A percentile compares a stretch with the other conserved stretches of the same genome.
Evolutionary conservation across 2,329 filamentous ascomycete genomes (phyloP).

Genomic region (Aureobasidium vineae): DNA sequence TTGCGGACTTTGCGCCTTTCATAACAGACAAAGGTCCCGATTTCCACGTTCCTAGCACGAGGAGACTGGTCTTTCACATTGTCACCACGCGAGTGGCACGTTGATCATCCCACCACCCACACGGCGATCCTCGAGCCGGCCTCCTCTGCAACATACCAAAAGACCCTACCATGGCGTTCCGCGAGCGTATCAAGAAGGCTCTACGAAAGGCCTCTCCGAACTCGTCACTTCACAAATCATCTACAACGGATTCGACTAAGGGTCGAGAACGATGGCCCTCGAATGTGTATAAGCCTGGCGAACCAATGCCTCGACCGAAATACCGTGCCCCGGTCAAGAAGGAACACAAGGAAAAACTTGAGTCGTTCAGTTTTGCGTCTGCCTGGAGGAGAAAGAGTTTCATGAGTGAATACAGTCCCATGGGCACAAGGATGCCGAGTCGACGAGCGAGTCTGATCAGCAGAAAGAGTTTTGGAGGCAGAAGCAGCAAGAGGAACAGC

Average conservation of each 20-base stretch:
- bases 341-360: conserved; percentile 52
- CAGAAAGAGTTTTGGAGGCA: conserved; percentile 33
- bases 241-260: conserved; percentile 31
- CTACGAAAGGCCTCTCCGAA: conserved; percentile 38
- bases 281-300: conserved; percentile 52
- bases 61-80: background rate
- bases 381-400: conserved; percentile 50
- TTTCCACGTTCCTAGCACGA: conserved; percentile 2
- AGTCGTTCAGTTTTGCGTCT: conserved; percentile 48
- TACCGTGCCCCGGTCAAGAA: conserved; percentile 51
- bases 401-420: conserved; percentile 49
- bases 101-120: background rate
- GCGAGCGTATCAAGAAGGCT: conserved; percentile 47
- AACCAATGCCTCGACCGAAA: conserved; percentile 53
- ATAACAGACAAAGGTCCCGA: background rate
- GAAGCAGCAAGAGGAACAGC: conserved; percentile 30
- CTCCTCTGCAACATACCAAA: background rate
- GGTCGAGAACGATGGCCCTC: conserved; percentile 39
- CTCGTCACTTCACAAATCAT: conserved; percentile 33
- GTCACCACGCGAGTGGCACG: conserved; percentile 8
- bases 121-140: conserved; percentile 1
- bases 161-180: conserved; percentile 45
- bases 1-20: conserved; percentile 4
- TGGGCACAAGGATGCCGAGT: conserved; percentile 50
- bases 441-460: conserved; percentile 33